These are phyloP conservation scores for Antarctomyces pellizariae DNA, from an alignment of 495 filamentous ascomycete genomes.

Conservation along the genomic window DNA sequence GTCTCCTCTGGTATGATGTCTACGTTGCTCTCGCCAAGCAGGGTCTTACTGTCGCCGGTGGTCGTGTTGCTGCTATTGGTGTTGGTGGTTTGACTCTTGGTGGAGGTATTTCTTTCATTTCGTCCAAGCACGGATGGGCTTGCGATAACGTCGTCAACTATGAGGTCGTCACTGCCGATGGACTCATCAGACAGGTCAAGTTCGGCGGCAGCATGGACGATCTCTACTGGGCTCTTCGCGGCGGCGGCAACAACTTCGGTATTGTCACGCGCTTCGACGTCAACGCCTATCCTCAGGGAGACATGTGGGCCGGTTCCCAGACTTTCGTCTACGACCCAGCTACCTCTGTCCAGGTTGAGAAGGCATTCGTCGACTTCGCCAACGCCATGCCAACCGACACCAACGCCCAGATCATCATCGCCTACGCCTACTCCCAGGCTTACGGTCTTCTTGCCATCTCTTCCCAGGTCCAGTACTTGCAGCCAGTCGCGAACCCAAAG, in stretches of 20 bases:
- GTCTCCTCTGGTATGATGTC: conserved; percentile 27
- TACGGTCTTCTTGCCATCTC: conserved; percentile 14
- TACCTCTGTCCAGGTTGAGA: conserved; percentile 9
- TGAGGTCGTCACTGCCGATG: conserved; percentile 28
- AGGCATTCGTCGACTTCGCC: conserved; percentile 18
- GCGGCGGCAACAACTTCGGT: conserved; percentile 29
- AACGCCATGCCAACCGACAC: conserved; percentile 16
- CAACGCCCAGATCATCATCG: conserved; percentile 23
- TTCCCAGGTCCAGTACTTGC: conserved; percentile 14
- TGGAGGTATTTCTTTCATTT: conserved; percentile 22
- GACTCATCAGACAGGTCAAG: conserved; percentile 21
- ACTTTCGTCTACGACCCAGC: conserved; percentile 6
- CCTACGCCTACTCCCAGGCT: conserved; percentile 14
- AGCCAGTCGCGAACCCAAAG: conserved; percentile 9
- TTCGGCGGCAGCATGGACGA: conserved; percentile 22
- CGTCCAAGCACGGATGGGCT: conserved; percentile 19
- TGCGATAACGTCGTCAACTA: conserved; percentile 25
- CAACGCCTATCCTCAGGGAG: conserved; percentile 20
- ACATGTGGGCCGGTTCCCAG: conserved; percentile 20
- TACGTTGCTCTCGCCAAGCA: conserved; percentile 23
- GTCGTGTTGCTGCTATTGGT: conserved; percentile 9
- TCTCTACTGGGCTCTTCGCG: conserved; percentile 29
- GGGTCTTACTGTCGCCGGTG: conserved; percentile 24
- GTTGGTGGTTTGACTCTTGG: conserved; percentile 9
- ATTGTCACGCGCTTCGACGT: conserved; percentile 28